phyloP scores from a whole-genome alignment of 306 rosid species.

The Myrica gale region DNA sequence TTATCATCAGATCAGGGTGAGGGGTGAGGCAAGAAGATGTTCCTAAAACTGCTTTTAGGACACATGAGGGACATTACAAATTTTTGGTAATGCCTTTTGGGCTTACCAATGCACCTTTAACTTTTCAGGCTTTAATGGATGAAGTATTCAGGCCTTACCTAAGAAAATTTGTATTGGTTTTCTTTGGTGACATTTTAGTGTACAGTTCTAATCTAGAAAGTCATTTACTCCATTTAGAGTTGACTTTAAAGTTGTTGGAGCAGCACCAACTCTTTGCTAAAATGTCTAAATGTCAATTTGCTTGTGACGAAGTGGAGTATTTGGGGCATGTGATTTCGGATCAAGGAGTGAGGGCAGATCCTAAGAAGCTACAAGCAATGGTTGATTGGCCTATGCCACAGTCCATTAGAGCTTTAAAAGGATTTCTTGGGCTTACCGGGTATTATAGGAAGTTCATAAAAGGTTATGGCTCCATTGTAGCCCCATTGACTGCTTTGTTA shows the following conservation, averaged over 20 bases:
- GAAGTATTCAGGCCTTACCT: too few relatives aligned
- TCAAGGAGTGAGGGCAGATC: neutral
- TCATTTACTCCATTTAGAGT: neutral
- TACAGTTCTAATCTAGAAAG: too few relatives aligned
- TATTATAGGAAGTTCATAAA: neutral
- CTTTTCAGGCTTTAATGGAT: neutral
- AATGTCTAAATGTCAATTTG: neutral
- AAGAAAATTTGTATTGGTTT: neutral
- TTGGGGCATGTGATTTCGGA: neutral
- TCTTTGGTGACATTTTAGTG: neutral
- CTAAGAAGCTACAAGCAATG: neutral
- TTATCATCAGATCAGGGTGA: neutral
- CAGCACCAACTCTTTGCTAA: neutral
- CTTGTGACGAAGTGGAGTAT: neutral
- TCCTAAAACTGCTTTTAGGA: constrained; percentile 5
- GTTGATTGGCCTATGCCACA: neutral
- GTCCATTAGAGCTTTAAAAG: neutral
- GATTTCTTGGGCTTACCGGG: neutral
- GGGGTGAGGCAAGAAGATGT: neutral
- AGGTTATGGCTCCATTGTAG: neutral
- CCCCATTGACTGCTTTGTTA: neutral
- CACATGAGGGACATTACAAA: neutral
- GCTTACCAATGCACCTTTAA: neutral
- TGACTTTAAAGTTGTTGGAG: neutral
- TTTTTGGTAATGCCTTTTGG: neutral